These are phyloP conservation scores for Wakefieldia striispora DNA, from an alignment of 768 basidiomycete genomes.

Conservation along the genomic window DNA sequence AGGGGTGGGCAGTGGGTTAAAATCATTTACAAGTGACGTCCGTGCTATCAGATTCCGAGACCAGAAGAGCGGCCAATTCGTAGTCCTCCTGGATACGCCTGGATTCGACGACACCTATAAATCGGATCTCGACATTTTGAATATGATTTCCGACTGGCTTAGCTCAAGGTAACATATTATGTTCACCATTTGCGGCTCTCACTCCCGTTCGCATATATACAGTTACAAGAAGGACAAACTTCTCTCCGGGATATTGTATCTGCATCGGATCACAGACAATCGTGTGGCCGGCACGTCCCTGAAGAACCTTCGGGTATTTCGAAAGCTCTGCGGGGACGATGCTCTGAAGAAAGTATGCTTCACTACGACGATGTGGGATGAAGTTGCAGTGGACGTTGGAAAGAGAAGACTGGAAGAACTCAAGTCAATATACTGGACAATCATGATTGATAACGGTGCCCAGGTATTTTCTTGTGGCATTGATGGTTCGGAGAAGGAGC, in stretches of 20 bases:
- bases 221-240: constrained; percentile 10
- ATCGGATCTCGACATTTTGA: constrained; percentile 14
- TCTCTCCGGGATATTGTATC: constrained; percentile 37
- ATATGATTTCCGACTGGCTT: not conserved
- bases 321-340: constrained; percentile 24
- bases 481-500: constrained; percentile 5
- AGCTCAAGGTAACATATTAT: not conserved
- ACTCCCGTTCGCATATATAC: too few relatives aligned
- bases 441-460: constrained; percentile 11
- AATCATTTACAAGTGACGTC: constrained; percentile 11
- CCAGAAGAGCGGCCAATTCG: not conserved
- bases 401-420: constrained; percentile 13
- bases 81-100: constrained; percentile 26
- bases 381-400: constrained; percentile 20
- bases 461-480: constrained; percentile 5
- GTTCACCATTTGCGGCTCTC: not conserved
- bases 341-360: constrained; percentile 29
- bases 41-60: constrained; percentile 4
- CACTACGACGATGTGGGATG: too few relatives aligned
- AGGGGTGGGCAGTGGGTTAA: constrained; percentile 7
- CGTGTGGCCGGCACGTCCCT: constrained; percentile 33
- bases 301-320: constrained; percentile 36
- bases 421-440: constrained; percentile 1
- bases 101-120: constrained; percentile 21
- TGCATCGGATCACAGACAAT: constrained; percentile 40